phyloP scores from a whole-genome alignment of 2,329 filamentous ascomycete species.

The Metarhizium robertsii region DNA sequence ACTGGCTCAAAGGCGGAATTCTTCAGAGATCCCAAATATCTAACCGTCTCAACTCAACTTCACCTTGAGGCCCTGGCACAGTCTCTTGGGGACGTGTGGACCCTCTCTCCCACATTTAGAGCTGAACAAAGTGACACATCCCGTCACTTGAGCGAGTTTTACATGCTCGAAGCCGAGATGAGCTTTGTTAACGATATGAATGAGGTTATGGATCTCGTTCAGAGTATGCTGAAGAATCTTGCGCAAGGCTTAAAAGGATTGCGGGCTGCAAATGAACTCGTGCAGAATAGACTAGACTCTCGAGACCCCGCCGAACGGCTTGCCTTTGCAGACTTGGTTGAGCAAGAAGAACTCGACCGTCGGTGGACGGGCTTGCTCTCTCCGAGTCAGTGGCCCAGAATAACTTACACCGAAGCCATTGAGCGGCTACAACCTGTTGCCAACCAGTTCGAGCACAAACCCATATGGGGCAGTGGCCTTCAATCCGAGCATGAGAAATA shows the following conservation, averaged over 20 bases:
- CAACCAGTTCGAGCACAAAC: slow-evolving; percentile 55
- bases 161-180: slow-evolving; percentile 93
- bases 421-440: slow-evolving; percentile 52
- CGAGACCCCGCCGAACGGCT: slow-evolving; percentile 29
- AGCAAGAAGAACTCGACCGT: slow-evolving; percentile 40
- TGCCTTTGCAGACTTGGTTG: slow-evolving; percentile 34
- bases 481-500: slow-evolving; percentile 91
- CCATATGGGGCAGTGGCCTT: slow-evolving; percentile 64
- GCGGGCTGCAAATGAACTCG: slow-evolving; percentile 36
- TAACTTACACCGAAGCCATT: slow-evolving; percentile 77
- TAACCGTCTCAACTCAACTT: slow-evolving; percentile 90
- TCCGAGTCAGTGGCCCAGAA: slow-evolving; percentile 56
- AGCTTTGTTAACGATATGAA: slow-evolving; percentile 65
- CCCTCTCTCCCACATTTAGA: slow-evolving; percentile 84
- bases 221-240: slow-evolving; percentile 61
- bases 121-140: slow-evolving; percentile 91
- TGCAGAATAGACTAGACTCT: slow-evolving; percentile 23
- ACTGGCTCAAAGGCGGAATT: slow-evolving; percentile 44
- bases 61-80: slow-evolving; percentile 90
- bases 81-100: slow-evolving; percentile 85
- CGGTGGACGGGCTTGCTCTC: slow-evolving; percentile 64
- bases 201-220: slow-evolving; percentile 68
- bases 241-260: slow-evolving; percentile 28
- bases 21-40: slow-evolving; percentile 81
- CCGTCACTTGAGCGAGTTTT: slow-evolving; percentile 92